phyloP scores from a whole-genome alignment of 768 basidiomycete species.

The Termitomyces sp. region DNA sequence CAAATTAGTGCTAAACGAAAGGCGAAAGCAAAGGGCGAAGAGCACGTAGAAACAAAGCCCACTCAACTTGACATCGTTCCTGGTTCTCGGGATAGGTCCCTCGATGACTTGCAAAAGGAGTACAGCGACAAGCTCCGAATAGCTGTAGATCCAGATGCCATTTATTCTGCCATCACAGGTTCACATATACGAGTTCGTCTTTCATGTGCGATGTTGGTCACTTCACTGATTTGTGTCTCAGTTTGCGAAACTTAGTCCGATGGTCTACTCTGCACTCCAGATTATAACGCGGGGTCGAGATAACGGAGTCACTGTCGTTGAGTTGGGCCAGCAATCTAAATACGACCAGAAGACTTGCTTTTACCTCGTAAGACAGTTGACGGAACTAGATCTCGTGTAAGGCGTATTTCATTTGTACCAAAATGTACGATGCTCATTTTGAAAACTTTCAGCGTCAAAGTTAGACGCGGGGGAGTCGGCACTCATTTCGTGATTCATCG shows the following conservation, averaged over 20 bases:
- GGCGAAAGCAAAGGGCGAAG: constrained; percentile 52
- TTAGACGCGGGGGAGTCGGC: constrained; percentile 71
- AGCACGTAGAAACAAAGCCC: constrained; percentile 34
- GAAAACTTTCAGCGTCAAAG: constrained; percentile 53
- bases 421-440: not conserved
- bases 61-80: constrained; percentile 47
- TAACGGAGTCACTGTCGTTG: constrained; percentile 70
- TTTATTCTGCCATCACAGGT: constrained; percentile 77
- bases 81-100: constrained; percentile 47
- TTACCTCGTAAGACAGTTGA: constrained; percentile 75
- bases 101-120: constrained; percentile 51
- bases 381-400: constrained; percentile 71
- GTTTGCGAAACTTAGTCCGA: constrained; percentile 77
- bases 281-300: constrained; percentile 80
- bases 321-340: constrained; percentile 69
- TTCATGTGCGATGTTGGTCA: not conserved
- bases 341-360: constrained; percentile 91
- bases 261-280: constrained; percentile 83
- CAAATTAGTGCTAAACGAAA: constrained; percentile 65
- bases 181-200: constrained; percentile 72
- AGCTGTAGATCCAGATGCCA: constrained; percentile 69
- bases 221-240: constrained; percentile 23
- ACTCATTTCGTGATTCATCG: constrained; percentile 78
- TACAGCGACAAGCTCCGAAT: constrained; percentile 67
- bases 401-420: constrained; percentile 16